Evolutionary conservation across 495 filamentous ascomycete genomes (phyloP).

Genomic region (Talaromyces trachyspermus): DNA sequence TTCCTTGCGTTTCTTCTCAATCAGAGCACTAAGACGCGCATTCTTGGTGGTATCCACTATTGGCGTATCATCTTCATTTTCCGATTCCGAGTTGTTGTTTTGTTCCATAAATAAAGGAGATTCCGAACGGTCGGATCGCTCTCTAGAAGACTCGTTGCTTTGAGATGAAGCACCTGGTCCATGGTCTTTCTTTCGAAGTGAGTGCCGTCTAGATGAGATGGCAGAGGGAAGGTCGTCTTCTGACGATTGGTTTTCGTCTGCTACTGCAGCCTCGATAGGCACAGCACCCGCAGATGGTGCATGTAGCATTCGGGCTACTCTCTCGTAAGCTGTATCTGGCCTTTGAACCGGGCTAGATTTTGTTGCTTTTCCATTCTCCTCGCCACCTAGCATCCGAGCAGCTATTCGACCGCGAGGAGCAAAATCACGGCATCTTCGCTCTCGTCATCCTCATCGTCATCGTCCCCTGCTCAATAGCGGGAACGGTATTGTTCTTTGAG

Average conservation of each 20-base stretch:
- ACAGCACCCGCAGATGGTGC: conserved; percentile 3
- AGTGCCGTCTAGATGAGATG: conserved; percentile 25
- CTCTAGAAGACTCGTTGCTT: conserved; percentile 14
- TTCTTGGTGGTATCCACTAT: conserved; percentile 35
- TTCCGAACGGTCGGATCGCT: conserved; percentile 16
- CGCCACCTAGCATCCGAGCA: conserved; percentile 49
- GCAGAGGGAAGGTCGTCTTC: conserved; percentile 32
- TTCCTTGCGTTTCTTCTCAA: conserved; percentile 64
- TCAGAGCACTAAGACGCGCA: conserved; percentile 56
- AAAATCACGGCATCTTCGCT: conserved; percentile 46
- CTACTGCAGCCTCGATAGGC: conserved; percentile 7
- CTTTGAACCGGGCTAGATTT: conserved; percentile 10
- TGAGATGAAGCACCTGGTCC: conserved; percentile 8
- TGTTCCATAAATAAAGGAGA: conserved; percentile 34
- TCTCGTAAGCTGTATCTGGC: conserved; percentile 29
- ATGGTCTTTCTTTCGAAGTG: conserved; percentile 10
- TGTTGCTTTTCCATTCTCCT: conserved; percentile 5
- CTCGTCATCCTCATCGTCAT: conserved; percentile 19
- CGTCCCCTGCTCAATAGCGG: no score
- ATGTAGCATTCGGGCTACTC: conserved; percentile 24
- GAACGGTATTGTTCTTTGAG: neutral
- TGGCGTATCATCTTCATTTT: neutral
- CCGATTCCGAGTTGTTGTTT: conserved; percentile 31
- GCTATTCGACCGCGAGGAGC: conserved; percentile 66
- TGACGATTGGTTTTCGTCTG: conserved; percentile 11